phyloP scores from a whole-genome alignment of 169 alveolate genomes.

The Cyclospora cayetanensis region DNA sequence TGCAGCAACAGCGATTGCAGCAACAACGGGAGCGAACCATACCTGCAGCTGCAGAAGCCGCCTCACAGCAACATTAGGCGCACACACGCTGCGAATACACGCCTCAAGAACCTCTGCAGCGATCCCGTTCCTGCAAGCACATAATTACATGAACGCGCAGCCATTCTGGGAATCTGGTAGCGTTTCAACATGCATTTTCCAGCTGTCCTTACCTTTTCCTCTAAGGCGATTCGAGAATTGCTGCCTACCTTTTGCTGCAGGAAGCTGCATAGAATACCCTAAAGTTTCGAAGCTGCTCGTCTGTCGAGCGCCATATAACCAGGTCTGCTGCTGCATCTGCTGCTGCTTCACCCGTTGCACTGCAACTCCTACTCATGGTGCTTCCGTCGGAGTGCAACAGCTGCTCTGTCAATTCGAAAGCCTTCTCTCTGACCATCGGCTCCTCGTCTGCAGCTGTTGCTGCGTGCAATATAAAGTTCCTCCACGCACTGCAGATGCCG shows the following conservation, averaged over 20 bases:
- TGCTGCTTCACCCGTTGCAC: slow-evolving; percentile 4
- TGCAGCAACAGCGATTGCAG: slow-evolving; percentile 1
- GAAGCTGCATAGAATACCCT: neutral
- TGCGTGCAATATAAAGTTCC: slow-evolving; percentile 23
- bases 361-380: slow-evolving; percentile 15
- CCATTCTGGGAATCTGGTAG: too few relatives aligned
- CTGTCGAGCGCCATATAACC: slow-evolving; percentile 10
- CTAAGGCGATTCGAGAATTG: neutral
- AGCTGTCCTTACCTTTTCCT: too few relatives aligned
- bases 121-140: neutral
- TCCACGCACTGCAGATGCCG: slow-evolving; percentile 49
- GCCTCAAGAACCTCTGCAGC: neutral
- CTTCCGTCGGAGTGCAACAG: neutral
- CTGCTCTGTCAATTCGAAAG: neutral
- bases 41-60: slow-evolving; percentile 30
- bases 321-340: slow-evolving; percentile 31
- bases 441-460: slow-evolving; percentile 36
- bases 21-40: neutral
- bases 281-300: slow-evolving; percentile 1
- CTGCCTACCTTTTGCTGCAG: slow-evolving; percentile 22
- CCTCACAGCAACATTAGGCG: slow-evolving; percentile 32
- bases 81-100: slow-evolving; percentile 13
- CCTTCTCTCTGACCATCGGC: slow-evolving; percentile 35
- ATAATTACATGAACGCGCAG: too few relatives aligned
- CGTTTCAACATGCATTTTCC: too few relatives aligned